Base-by-base conservation (phyloP, 495 filamentous ascomycete species). In the Aspergillus bertholletiae region DNA sequence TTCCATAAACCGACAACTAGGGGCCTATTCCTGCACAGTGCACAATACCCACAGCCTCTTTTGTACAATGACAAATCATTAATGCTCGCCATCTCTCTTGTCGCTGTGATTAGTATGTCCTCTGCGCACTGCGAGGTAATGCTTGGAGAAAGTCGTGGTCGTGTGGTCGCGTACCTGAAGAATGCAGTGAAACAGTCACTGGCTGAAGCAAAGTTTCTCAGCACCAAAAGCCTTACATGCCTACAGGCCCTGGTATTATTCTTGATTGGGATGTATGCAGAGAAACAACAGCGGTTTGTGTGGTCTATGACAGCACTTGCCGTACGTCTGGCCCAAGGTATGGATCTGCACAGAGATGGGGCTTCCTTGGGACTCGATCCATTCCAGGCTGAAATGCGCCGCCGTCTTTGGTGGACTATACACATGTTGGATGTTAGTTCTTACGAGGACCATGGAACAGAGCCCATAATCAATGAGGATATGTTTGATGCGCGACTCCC, bases 401-500 rank as follows among this genome's bases (percentile, higher is more conserved):
- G 88, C 26, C 78, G 88, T 0, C 66, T 90, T 6, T 92, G 88
- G 81, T 89, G 87, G 81, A 79, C 84, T 13, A 74, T 91, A 6
- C 84, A 80, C 60, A 70, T 87, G 15, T 65, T 90, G 7, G 88
- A 92, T 60, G 68, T 80, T 1, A 74, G 85, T 13, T 82, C 86
- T 0, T 80, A 84, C 11, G 88, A 90, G 64, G 23, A 51, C 21
- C 48, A 51, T 18, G 20, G 48, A 6, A 35, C 18, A 17, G 28
- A 49, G 30, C 47, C 47, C 6, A 49, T 49, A 28, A 30, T 24
- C 17, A 28, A 28, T 5, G n/a, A 17, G 0, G 40, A 23, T n/a
- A 13, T 34, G 11, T 39, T 17, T 15, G 48, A 51, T 5, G 40
- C 48, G 7, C 23, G 17, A 9, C 11, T 27, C 15, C 48, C 48